Base-by-base conservation (phyloP, 495 filamentous ascomycete species). In the Arthonia radiata region DNA sequence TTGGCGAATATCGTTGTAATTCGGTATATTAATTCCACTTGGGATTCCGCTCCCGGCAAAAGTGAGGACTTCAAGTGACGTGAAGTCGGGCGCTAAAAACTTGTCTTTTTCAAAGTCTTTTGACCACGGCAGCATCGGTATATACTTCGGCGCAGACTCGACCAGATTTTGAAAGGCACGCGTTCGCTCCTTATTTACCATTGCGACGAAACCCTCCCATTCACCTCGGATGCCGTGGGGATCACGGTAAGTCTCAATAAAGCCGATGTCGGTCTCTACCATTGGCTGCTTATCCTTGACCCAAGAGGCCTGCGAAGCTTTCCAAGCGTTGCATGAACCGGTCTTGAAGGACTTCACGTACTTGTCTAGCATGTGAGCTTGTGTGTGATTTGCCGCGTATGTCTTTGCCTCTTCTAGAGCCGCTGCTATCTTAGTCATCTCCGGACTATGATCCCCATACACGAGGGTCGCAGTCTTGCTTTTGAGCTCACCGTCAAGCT, bases 161-260 rank as follows among this genome's bases (percentile, higher is more conserved):
- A 94, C 86, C 1, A 97, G 59, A 28, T 70, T 67, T 3, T 70
- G 72, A 34, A 97, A 97, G n/a, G 80, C 80, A 27, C 59, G 59
- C 1, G 86, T 97, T 5, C 81, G 72, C 44, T 92, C 86, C 40
- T 81, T 46, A 35, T 82, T 81, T 17, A 76, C 64, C 36, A 76
- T 56, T 17, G 74, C 73, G 28, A 75, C 76, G 39, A 91, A 86
- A 1, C 80, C 83, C 47, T 94, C 83, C 86, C 86, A 97, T 43
- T 97, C 86, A n/a, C 76, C 82, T 27, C 83, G 59, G 7, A 91
- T 67, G 25, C 86, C 83, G 29, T 79, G 73, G 1, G 86, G 86
- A 43, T 97, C 86, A 27, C 86, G 64, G 42, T 94, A 97, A 0
- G 82, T 91, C 51, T 97, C 86, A 22, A 97, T 72, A 40, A 94